Conservation (phyloP, 805 yeast genomes). For the Candida manassasensis region DNA sequence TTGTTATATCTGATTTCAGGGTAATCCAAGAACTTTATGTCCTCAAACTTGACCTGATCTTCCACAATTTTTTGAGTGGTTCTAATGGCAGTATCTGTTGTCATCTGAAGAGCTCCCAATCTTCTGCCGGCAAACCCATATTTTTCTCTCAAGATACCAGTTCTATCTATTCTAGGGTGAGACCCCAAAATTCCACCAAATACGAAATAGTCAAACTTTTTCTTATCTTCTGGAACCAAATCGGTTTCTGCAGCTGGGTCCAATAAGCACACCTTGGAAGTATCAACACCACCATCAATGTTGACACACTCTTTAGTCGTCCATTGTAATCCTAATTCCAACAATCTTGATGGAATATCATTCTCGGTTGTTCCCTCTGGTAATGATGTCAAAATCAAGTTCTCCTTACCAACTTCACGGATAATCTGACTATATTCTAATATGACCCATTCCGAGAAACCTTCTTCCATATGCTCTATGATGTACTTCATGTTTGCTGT, state of each 20-base stretch:
- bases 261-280: slow-evolving; percentile 65
- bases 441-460: slow-evolving; percentile 93
- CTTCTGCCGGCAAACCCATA: slow-evolving; percentile 86
- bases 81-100: slow-evolving; percentile 95
- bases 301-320: slow-evolving; percentile 68
- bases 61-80: slow-evolving; percentile 80
- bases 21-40: slow-evolving; percentile 81
- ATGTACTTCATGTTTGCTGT: slow-evolving; percentile 69
- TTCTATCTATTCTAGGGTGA: slow-evolving; percentile 90
- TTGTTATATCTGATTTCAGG: slow-evolving; percentile 88
- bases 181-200: slow-evolving; percentile 97
- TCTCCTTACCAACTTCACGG: slow-evolving; percentile 73
- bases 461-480: slow-evolving; percentile 96
- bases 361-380: slow-evolving; percentile 55
- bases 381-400: slow-evolving; percentile 71
- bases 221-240: slow-evolving; percentile 63
- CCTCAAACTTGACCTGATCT: slow-evolving; percentile 52
- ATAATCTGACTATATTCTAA: slow-evolving; percentile 82
- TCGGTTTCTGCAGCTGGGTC: slow-evolving; percentile 85
- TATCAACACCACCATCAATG: slow-evolving; percentile 39
- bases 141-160: slow-evolving; percentile 76
- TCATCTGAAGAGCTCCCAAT: slow-evolving; percentile 87
- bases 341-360: slow-evolving; percentile 60
- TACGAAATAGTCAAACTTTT: slow-evolving; percentile 76
- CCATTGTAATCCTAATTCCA: slow-evolving; percentile 69